Evolutionary conservation across 2,329 filamentous ascomycete species (phyloP).

Genomic region (Microsporum ferrugineum): DNA sequence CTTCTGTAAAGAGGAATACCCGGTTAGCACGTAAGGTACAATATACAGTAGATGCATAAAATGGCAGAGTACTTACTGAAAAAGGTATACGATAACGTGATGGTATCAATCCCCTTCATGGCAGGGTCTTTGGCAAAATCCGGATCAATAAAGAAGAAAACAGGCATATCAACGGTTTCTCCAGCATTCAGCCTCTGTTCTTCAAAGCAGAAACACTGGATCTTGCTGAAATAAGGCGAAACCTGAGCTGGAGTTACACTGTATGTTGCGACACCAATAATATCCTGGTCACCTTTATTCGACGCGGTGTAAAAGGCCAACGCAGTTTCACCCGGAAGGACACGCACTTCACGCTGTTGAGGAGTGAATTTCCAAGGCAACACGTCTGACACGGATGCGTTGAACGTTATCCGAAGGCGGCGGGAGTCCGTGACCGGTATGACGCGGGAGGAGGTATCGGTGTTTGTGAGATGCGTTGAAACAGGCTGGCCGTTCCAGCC

Average conservation of each 20-base stretch:
- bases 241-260: conserved; percentile 93
- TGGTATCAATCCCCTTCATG: conserved; percentile 89
- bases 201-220: conserved; percentile 99
- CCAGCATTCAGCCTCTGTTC: conserved; percentile 88
- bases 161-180: conserved; percentile 98
- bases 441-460: conserved; percentile 64
- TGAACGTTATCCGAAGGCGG: conserved; percentile 90
- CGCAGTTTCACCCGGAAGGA: conserved; percentile 90
- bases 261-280: conserved; percentile 96
- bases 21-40: neutral
- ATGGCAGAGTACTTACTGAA: conserved; percentile 58
- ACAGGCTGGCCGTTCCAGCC: conserved; percentile 88
- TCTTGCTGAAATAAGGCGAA: conserved; percentile 97
- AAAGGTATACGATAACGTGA: conserved; percentile 94
- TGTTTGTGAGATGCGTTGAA: conserved; percentile 58
- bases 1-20: conserved; percentile 45
- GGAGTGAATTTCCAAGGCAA: conserved; percentile 96
- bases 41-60: neutral
- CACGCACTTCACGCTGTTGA: conserved; percentile 91
- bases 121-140: conserved; percentile 84
- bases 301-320: conserved; percentile 96
- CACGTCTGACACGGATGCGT: conserved; percentile 85
- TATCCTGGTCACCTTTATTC: conserved; percentile 79
- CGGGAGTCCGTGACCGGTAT: conserved; percentile 68
- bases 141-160: conserved; percentile 98